phyloP scores from a whole-genome alignment of 345 rosid genomes.

The Cochlearia excelsa region DNA sequence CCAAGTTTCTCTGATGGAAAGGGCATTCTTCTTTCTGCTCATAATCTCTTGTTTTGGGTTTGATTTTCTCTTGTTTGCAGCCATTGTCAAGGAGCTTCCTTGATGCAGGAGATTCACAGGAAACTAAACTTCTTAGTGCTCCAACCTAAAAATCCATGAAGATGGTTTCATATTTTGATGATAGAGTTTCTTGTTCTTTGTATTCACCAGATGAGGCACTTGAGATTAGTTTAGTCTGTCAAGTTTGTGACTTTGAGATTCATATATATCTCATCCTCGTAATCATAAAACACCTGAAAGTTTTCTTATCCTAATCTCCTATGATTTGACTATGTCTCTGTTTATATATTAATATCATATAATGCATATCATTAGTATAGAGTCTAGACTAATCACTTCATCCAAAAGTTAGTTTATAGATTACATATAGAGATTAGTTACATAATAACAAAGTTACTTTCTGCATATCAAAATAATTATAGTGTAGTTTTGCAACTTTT shows the following conservation, averaged over 20 bases:
- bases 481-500: too few relatives aligned
- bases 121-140: constrained; percentile 48
- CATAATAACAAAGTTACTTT: too few relatives aligned
- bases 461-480: too few relatives aligned
- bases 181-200: constrained; percentile 18
- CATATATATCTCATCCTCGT: background rate
- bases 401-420: too few relatives aligned
- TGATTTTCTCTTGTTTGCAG: constrained; percentile 42
- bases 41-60: constrained; percentile 13
- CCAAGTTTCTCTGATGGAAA: background rate
- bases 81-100: constrained; percentile 64
- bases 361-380: too few relatives aligned
- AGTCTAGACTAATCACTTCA: too few relatives aligned
- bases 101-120: constrained; percentile 51
- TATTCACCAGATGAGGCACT: constrained; percentile 14
- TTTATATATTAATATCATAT: too few relatives aligned
- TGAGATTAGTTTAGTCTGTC: constrained; percentile 19
- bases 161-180: constrained; percentile 3
- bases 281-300: background rate
- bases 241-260: constrained; percentile 9
- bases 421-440: too few relatives aligned
- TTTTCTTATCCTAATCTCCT: constrained; percentile 1
- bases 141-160: constrained; percentile 27
- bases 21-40: constrained; percentile 7
- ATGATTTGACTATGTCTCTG: background rate